Conservation (phyloP, 306 rosid species). For the Quercus agrifolia region DNA sequence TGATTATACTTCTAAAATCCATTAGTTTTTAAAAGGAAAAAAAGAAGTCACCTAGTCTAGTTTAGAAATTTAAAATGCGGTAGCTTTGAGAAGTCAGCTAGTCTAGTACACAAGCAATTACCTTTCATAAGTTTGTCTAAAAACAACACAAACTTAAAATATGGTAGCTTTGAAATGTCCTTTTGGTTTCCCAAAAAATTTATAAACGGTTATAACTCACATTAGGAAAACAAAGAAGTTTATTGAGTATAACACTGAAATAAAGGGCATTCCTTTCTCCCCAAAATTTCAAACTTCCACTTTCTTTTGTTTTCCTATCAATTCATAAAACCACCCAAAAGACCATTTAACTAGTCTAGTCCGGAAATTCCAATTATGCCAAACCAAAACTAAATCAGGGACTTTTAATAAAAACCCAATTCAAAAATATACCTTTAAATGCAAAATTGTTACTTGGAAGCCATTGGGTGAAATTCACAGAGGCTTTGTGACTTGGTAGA, state of each 20-base stretch:
- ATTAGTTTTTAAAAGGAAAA: too few species aligned
- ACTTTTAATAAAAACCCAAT: not conserved
- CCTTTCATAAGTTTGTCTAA: not conserved
- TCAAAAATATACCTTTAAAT: constrained; percentile 56
- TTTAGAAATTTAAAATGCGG: too few species aligned
- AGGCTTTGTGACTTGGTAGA: constrained; percentile 80
- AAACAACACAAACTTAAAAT: not conserved
- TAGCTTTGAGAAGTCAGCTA: too few species aligned
- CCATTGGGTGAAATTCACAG: constrained; percentile 94
- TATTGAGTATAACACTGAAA: not conserved
- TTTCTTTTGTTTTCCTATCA: not conserved
- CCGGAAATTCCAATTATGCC: not conserved
- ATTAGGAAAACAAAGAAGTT: not conserved
- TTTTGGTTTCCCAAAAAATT: not conserved
- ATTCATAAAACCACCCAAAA: not conserved
- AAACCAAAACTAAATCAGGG: not conserved
- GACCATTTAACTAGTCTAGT: not conserved
- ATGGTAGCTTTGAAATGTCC: not conserved
- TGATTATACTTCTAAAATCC: not conserved
- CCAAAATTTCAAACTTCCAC: not conserved
- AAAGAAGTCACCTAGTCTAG: too few species aligned
- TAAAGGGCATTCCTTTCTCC: not conserved
- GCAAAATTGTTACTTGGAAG: constrained; percentile 69
- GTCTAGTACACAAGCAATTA: not conserved
- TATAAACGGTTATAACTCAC: not conserved